Evolutionary conservation across 1,284 basidiomycete species (phyloP), one percentile per base, ranked within the genome.

Genomic region (Cutaneotrichosporon sp.): DNA sequence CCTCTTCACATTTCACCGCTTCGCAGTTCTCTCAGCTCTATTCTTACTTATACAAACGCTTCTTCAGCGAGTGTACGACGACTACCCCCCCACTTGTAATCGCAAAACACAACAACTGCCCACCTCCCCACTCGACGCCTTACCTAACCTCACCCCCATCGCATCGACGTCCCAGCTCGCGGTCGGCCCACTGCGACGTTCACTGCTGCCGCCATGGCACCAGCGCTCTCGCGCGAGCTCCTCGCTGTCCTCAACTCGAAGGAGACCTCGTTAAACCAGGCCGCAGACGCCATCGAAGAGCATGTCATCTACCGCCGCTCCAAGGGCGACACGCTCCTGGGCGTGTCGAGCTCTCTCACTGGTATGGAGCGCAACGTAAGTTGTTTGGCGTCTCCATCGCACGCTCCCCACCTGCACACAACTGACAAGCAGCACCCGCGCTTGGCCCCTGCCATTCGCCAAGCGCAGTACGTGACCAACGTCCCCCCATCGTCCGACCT

Each of bases 401-500:
- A n/a, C n/a, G n/a, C n/a, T 35, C 22, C 5, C 24, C 27, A n/a
- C 38, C n/a, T n/a, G 14, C 12, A 20, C 33, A 20, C 19, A 26
- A 20, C 45, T 24, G 20, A 49, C 45, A 12, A 17, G 8, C 38
- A 56, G 48, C 62, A 67, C 3, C 71, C 67, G 2, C 55, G 64
- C 14, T 57, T 68, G 42, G 55, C 60, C 9, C 44, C 59, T 12
- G 65, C 67, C 1, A 72, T 75, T 51, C 63, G 69, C 27, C 59
- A 63, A 24, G 71, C 72, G 3, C 62, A 71, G 16, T 70, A 67
- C 44, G 58, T 67, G 22, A 69, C 72, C 34, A 67, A 73, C 57
- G 64, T 74, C 3, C 74, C 74, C 1, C 67, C 67, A 16, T 62
- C 71, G 0, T 59, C 66, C 11, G 71, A 72, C 53, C 62, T 72